Evolutionary conservation across 495 filamentous ascomycete genomes (phyloP), one percentile per base, ranked within the genome.

Genomic region (Antarctomyces pellizariae): DNA sequence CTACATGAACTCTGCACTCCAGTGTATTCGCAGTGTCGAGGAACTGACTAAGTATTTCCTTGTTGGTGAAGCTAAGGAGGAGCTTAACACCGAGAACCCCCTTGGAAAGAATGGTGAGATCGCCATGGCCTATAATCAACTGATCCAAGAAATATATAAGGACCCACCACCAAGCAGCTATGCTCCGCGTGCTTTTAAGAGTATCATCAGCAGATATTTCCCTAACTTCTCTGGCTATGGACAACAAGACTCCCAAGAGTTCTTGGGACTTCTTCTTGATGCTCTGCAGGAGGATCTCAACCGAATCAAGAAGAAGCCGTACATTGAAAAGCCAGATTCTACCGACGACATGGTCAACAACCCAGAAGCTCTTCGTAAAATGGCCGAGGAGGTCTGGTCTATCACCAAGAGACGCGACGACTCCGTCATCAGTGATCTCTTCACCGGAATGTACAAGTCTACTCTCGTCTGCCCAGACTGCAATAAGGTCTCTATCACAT

Each of bases 1-100:
- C 50, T 97, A 95, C 47, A 92, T 93, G 79, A 93, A 93, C 49
- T 90, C 86, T 9, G 86, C 89, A 12, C 50, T 93, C 26, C 86
- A 97, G 44, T 95, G 86, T 43, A 59, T 97, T 20, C 66, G 82
- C 18, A 83, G 73, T 35, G 75, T 91, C 2, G 76, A 89, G 34
- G 86, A 97, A 48, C 53, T 97, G 39, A 78, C 77, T 4, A 64
- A 72, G 32, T 97, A 92, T 48, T 95, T 95, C 47, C 49, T 93
- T 11, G 68, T 60, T 30, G 60, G 68, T 26, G 54, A 68, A 31
- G 75, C 75, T 41, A 67, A 72, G 31, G 45, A 54, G 22, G 84
- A 97, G 25, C 51, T 97, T 24, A 97, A 95, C 37, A 54, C 63
- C 9, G 54, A 58, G 24, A 97, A 97, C 39, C 71, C 76, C 1